These are phyloP conservation scores for Pestalotiopsis sp. DNA, from an alignment of 2,329 filamentous ascomycete genomes.

Conservation along the genomic window DNA sequence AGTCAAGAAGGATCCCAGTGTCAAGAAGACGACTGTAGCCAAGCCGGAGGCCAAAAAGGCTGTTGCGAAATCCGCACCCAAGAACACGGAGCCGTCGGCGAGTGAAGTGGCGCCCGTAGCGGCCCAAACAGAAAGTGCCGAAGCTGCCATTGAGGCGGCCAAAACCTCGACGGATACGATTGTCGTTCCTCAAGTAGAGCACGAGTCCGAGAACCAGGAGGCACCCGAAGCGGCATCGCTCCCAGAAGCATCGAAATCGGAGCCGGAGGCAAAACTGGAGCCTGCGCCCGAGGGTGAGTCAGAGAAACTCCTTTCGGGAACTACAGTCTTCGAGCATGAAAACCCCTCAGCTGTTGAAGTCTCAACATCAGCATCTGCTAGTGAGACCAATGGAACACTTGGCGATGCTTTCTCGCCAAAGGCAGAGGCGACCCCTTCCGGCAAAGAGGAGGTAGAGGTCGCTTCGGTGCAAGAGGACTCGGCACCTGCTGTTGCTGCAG, in stretches of 20 bases:
- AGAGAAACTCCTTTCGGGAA: not conserved
- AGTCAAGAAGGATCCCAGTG: slow-evolving; percentile 20
- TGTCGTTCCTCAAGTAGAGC: slow-evolving; percentile 13
- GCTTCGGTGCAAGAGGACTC: slow-evolving; percentile 9
- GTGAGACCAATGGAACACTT: slow-evolving; percentile 17
- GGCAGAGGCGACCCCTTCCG: not conserved
- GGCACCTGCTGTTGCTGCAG: slow-evolving; percentile 15
- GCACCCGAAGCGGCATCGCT: slow-evolving; percentile 9
- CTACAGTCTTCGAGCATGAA: not conserved
- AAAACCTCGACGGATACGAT: slow-evolving; percentile 13
- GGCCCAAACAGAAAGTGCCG: slow-evolving; percentile 15
- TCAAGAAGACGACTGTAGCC: slow-evolving; percentile 2
- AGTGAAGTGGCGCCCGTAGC: slow-evolving; percentile 26
- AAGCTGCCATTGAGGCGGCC: slow-evolving; percentile 14
- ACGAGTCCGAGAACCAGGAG: slow-evolving; percentile 11
- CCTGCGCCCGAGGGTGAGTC: slow-evolving; percentile 8
- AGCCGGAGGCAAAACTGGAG: slow-evolving; percentile 3
- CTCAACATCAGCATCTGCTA: slow-evolving; percentile 17
- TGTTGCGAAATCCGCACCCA: slow-evolving; percentile 15
- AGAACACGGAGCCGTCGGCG: slow-evolving; percentile 21
- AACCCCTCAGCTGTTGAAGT: not conserved
- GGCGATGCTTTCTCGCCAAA: slow-evolving; percentile 11
- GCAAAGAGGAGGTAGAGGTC: not conserved
- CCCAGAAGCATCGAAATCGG: not conserved
- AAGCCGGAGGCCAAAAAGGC: slow-evolving; percentile 9